Base-by-base conservation (phyloP, 768 basidiomycete genomes). In the Suillus plorans region DNA sequence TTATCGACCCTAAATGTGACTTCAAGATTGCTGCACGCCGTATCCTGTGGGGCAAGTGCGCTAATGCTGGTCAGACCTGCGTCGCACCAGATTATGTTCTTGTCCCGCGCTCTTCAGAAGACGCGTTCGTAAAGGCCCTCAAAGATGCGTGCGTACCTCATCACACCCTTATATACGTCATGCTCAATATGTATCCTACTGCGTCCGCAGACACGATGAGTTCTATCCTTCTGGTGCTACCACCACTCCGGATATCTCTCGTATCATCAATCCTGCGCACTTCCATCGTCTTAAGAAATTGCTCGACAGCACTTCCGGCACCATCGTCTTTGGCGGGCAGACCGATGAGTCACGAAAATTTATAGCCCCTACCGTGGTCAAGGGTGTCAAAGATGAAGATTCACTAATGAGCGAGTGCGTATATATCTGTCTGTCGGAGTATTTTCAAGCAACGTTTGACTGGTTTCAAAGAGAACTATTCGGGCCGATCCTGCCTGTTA, bases 61-160 rank as follows among this genome's bases (percentile, higher is more conserved):
- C 79, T n/a, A 95, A 95, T 68, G 86, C 85, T 0, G 94, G 94
- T 3, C 85, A 94, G 79, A 87, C 87, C 1, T 95, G 93, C 64
- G 80, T 89, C 4, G 86, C 90, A 5, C 85, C 85, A 1, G 85
- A 86, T 67, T 85, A 85, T 66, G 68, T 82, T 25, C 77, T 86
- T n/a, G 77, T 86, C 10, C 80, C 78, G 6, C 73, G 76, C 42
- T 72, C 72, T 8, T 72, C 76, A n/a, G 76, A 83, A 63, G 81
- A 81, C 34, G 69, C 65, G 37, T 65, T 84, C 28, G 63, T 81
- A 22, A 73, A 73, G 18, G 85, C 79, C 8, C 66, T 85, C 34
- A 76, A 80, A 66, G 79, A 79, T 28, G 77, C 75, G 79, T 86
- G 68, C 63, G 83, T 74, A 1, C 45, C n/a, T 64, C 16, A 20